Base-by-base conservation (phyloP, 1,139 yeast species). In the Zygoascus sp. region DNA sequence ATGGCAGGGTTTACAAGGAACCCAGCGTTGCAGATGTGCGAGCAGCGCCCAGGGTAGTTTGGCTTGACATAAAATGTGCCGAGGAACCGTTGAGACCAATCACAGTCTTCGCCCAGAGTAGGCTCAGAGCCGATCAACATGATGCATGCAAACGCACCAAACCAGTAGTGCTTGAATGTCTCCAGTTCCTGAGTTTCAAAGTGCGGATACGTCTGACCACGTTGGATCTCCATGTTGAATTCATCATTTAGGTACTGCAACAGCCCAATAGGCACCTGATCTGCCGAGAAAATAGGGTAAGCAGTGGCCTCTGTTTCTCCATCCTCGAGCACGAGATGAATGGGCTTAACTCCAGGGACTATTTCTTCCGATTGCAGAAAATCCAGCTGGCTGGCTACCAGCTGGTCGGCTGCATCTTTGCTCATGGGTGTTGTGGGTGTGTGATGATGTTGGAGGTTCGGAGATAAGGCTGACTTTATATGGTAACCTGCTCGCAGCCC, bases 251-350 rank as follows among this genome's bases (percentile, higher is more conserved):
- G 64, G 60, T 89, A 90, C 16, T 84, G 83, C 40, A 88, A 64
- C 30, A 92, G 71, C 0, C 89, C 92, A 2, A 77, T 77, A 0
- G 97, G 97, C 13, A 90, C 69, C 42, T 74, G 69, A 20, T 71
- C 72, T 0, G 81, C 73, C 21, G 79, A 75, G 54, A 79, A 77
- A 21, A 92, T 77, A 2, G 98, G 97, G 61, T 88, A 88, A 50
- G 90, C 83, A 3, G 97, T 89, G 1, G 97, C 97, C 1, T 90
- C 81, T 1, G 96, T 88, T 58, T 85, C 90, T 9, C 92, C 92
- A 64, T 90, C 97, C 61, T 86, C 83, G 27, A 89, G 72, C 23
- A 51, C 28, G 9, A 49, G 21, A 34, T 46, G 51, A 11, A 43
- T 21, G 2, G 60, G 59, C 36, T 53, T 53, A 35, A 62, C 47